Percentiles rank a stretch among this genome's conserved stretches.
phyloP scores from a whole-genome alignment of 108 stramenopile species.

The Nitzschia sp. region DNA sequence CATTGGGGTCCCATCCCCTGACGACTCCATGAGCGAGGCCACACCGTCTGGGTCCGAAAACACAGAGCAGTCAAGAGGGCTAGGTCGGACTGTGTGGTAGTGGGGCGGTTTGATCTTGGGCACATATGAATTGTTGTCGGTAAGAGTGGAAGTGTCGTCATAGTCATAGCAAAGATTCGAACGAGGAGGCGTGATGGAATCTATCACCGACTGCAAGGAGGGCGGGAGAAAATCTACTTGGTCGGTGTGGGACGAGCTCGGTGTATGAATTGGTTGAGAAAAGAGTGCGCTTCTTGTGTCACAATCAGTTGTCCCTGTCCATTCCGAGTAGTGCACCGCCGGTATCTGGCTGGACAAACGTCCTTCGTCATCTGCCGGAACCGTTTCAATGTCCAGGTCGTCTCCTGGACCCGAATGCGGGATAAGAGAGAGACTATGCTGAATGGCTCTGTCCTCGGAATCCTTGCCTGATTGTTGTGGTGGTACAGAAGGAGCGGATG shows the following conservation, averaged over 20 bases:
- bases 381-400: constrained; percentile 2
- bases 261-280: background rate
- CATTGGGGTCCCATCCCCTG: background rate
- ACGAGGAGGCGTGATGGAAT: background rate
- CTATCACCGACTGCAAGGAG: background rate
- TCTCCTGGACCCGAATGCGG: constrained; percentile 2
- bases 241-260: background rate
- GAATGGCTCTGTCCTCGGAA: background rate
- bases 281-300: background rate
- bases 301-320: background rate
- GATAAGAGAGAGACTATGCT: constrained; percentile 7
- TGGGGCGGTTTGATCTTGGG: background rate
- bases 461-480: background rate
- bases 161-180: background rate
- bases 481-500: background rate
- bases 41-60: background rate
- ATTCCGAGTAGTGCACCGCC: background rate
- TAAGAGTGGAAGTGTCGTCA: constrained; percentile 10
- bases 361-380: background rate
- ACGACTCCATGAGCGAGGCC: background rate
- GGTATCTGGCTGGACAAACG: background rate
- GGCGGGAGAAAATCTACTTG: background rate
- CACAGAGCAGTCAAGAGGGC: background rate
- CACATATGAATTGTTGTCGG: constrained; percentile 9
- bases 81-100: background rate